Conservation (phyloP, 768 basidiomycete genomes). For the Melanogaster broomeanus region DNA sequence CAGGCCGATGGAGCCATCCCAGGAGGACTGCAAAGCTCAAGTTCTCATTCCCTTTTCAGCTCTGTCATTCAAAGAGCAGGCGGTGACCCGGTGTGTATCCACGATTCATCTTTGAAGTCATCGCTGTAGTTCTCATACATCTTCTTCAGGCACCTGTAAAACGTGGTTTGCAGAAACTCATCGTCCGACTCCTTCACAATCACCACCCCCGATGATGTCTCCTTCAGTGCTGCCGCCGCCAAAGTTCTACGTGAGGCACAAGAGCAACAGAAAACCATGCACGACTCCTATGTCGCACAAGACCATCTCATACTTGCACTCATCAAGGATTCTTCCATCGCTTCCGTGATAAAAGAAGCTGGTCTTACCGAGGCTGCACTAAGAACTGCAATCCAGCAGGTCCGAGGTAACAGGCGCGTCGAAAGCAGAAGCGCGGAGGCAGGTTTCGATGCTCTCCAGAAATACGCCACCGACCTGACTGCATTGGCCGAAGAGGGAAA, state of each 20-base stretch:
- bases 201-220: constrained; percentile 84
- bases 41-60: constrained; percentile 64
- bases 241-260: constrained; percentile 78
- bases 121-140: background rate
- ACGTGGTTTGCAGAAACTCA: constrained; percentile 70
- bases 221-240: constrained; percentile 54
- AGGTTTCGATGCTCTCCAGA: constrained; percentile 90
- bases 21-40: constrained; percentile 26
- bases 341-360: constrained; percentile 72
- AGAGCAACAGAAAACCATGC: constrained; percentile 77
- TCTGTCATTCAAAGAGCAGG: constrained; percentile 83
- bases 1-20: constrained; percentile 38
- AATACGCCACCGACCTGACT: constrained; percentile 87
- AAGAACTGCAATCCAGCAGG: constrained; percentile 75
- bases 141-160: constrained; percentile 52
- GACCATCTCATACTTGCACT: constrained; percentile 90
- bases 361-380: constrained; percentile 69
- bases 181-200: constrained; percentile 85
- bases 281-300: constrained; percentile 90
- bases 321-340: constrained; percentile 69
- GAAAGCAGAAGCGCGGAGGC: constrained; percentile 87
- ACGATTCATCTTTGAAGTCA: background rate
- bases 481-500: constrained; percentile 88
- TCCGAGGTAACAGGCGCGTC: constrained; percentile 81
- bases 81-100: constrained; percentile 68